These are phyloP conservation scores for Penicillium cinerascens DNA, from an alignment of 495 filamentous ascomycete species.

Conservation along the genomic window DNA sequence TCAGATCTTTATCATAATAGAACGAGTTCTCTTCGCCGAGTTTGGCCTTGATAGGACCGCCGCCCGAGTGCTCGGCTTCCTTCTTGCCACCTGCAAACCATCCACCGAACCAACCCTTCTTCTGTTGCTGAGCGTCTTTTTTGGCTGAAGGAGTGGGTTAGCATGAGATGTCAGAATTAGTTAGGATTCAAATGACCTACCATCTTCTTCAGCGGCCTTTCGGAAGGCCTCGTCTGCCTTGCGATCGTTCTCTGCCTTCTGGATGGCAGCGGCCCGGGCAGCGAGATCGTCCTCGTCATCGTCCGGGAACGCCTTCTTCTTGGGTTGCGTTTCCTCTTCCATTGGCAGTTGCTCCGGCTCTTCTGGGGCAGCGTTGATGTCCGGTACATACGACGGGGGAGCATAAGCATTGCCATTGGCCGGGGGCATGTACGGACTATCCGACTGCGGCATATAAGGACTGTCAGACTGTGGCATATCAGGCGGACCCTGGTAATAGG, in stretches of 20 bases:
- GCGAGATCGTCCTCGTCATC: slow-evolving; percentile 59
- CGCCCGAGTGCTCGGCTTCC: slow-evolving; percentile 55
- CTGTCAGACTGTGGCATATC: slow-evolving; percentile 17
- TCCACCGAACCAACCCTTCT: slow-evolving; percentile 81
- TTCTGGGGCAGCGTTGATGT: slow-evolving; percentile 28
- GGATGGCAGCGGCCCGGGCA: slow-evolving; percentile 50
- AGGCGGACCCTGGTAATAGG: slow-evolving; percentile 26
- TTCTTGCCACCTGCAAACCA: slow-evolving; percentile 79
- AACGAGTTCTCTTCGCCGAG: slow-evolving; percentile 92
- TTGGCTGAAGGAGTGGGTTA: slow-evolving; percentile 34
- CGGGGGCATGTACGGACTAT: slow-evolving; percentile 11
- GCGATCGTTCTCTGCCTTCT: slow-evolving; percentile 50
- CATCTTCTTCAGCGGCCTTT: slow-evolving; percentile 83
- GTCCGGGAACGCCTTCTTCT: slow-evolving; percentile 77
- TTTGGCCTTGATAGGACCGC: slow-evolving; percentile 82
- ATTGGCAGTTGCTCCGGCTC: slow-evolving; percentile 28
- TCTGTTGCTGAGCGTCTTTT: slow-evolving; percentile 38
- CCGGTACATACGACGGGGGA: slow-evolving; percentile 33
- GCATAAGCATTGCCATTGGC: slow-evolving; percentile 24
- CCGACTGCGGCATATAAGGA: not conserved
- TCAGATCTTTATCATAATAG: slow-evolving; percentile 88
- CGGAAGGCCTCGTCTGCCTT: slow-evolving; percentile 74
- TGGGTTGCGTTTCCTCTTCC: slow-evolving; percentile 56
- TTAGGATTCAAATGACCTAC: slow-evolving; percentile 29
- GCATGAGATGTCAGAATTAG: slow-evolving; percentile 12